phyloP scores from a whole-genome alignment of 371 early-diverging fungal genomes.

The Mucor sp. region DNA sequence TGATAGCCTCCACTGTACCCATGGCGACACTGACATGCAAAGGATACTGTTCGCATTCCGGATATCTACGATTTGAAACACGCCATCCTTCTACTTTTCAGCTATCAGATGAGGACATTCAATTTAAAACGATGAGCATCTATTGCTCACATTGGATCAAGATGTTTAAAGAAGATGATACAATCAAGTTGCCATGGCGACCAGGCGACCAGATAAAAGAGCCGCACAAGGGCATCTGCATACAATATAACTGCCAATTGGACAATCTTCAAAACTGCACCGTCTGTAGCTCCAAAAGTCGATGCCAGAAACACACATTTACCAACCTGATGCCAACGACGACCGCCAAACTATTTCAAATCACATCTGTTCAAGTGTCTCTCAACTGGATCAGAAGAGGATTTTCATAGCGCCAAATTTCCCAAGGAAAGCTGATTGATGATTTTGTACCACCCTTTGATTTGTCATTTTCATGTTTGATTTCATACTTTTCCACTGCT shows the following conservation, averaged over 20 bases:
- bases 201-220: conserved; percentile 11
- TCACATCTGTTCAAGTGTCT: conserved; percentile 4
- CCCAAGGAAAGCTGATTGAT: background rate
- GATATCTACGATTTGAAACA: conserved; percentile 15
- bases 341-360: background rate
- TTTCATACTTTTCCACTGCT: background rate
- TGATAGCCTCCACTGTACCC: background rate
- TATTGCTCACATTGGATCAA: conserved; percentile 13
- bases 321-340: background rate
- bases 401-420: background rate
- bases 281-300: background rate
- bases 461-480: conserved; percentile 8
- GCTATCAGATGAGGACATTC: background rate
- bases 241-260: background rate
- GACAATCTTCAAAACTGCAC: background rate
- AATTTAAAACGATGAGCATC: conserved; percentile 3
- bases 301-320: conserved; percentile 7
- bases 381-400: conserved; percentile 14
- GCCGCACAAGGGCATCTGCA: background rate
- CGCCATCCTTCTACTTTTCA: background rate
- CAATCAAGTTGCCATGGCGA: conserved; percentile 10
- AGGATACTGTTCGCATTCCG: conserved; percentile 13
- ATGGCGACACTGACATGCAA: conserved; percentile 1
- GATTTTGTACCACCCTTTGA: background rate
- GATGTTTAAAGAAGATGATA: background rate